Evolutionary conservation across 2,329 filamentous ascomycete genomes (phyloP).

Genomic region (Colletotrichum sp.): DNA sequence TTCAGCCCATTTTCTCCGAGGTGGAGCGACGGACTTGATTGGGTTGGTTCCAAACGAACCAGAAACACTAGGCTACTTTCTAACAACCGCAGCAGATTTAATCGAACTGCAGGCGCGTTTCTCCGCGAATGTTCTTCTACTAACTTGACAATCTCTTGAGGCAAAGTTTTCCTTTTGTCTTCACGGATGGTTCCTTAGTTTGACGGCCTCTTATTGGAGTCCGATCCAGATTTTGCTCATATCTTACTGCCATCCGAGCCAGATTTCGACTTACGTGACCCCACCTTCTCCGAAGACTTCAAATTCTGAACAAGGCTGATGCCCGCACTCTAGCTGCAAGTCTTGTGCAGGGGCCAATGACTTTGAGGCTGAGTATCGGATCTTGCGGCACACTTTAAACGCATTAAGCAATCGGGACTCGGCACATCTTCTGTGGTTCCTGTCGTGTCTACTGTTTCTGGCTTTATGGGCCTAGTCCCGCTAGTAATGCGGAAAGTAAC

Average conservation of each 20-base stretch:
- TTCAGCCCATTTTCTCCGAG: not conserved
- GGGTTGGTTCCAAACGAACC: not conserved
- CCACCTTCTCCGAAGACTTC: not conserved
- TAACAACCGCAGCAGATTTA: fast-evolving
- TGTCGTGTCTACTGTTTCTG: fast-evolving
- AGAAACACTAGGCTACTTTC: not conserved
- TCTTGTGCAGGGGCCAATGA: fast-evolving
- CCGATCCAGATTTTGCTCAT: not conserved
- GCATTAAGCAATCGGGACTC: not conserved
- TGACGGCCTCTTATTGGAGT: not conserved
- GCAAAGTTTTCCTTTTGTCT: not conserved
- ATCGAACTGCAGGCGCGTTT: not conserved
- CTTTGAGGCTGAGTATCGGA: not conserved
- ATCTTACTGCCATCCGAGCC: not conserved
- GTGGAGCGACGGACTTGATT: not conserved
- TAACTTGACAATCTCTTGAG: not conserved
- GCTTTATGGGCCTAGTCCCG: fast-evolving
- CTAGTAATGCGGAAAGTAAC: not conserved
- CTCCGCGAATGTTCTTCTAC: not conserved
- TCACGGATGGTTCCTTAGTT: not conserved
- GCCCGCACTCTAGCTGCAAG: not conserved
- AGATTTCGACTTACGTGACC: not conserved
- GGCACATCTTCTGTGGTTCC: not conserved
- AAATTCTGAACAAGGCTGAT: not conserved
- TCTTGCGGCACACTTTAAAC: not conserved